These are phyloP conservation scores for Talaromyces pinophilus DNA, from an alignment of 2,329 filamentous ascomycete species.

Conservation along the genomic window DNA sequence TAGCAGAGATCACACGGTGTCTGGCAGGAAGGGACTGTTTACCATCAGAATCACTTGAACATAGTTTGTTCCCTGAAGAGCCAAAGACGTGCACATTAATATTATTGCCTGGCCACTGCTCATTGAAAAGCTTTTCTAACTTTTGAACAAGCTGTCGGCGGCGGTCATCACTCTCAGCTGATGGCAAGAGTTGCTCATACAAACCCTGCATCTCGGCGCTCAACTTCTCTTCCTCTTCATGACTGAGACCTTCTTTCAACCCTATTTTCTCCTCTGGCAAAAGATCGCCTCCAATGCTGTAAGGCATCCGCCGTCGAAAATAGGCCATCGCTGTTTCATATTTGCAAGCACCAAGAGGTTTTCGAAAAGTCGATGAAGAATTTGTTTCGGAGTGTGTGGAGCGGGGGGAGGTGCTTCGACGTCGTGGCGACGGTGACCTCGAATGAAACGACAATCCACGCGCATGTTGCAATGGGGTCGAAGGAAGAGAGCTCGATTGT, in stretches of 20 bases:
- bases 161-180: constrained; percentile 72
- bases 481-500: constrained; percentile 87
- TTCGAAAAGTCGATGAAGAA: constrained; percentile 68
- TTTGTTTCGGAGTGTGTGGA: constrained; percentile 90
- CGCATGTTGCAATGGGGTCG: constrained; percentile 86
- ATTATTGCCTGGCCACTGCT: constrained; percentile 86
- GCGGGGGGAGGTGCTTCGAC: constrained; percentile 77
- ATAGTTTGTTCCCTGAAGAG: constrained; percentile 94
- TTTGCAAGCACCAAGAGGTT: constrained; percentile 71
- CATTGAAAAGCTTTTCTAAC: constrained; percentile 81
- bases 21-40: constrained; percentile 26
- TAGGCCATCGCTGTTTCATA: constrained; percentile 85
- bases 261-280: constrained; percentile 69
- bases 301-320: constrained; percentile 84
- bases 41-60: constrained; percentile 96
- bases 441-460: constrained; percentile 80
- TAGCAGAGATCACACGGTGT: background rate
- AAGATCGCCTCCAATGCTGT: constrained; percentile 79
- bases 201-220: constrained; percentile 81
- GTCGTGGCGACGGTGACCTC: constrained; percentile 76
- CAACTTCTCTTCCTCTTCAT: constrained; percentile 73
- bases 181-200: constrained; percentile 83
- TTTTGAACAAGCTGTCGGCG: constrained; percentile 78
- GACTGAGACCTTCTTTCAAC: constrained; percentile 68
- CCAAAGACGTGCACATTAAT: constrained; percentile 94